These are phyloP conservation scores for Yamadazyma triangularis DNA, from an alignment of 1,139 yeast genomes.

Conservation along the genomic window DNA sequence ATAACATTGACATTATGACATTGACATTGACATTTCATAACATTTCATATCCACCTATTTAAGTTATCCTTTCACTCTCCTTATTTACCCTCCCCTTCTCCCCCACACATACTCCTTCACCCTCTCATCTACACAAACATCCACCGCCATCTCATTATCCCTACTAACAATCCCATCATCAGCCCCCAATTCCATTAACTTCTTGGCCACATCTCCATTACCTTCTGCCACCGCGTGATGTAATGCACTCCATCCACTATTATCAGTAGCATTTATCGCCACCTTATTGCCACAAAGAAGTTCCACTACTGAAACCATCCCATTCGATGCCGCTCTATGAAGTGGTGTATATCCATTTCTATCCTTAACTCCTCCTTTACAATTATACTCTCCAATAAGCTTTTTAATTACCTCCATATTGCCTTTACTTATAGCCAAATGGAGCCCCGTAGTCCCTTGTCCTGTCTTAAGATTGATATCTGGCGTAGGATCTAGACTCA, in stretches of 20 bases:
- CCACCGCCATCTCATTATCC: slow-evolving; percentile 51
- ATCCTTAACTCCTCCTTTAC: slow-evolving; percentile 65
- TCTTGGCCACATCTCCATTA: slow-evolving; percentile 69
- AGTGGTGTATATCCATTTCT: slow-evolving; percentile 61
- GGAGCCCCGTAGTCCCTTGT: slow-evolving; percentile 72
- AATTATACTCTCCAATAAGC: slow-evolving; percentile 52
- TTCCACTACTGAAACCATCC: slow-evolving; percentile 53
- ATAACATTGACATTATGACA: too few species aligned
- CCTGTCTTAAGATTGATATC: slow-evolving; percentile 49
- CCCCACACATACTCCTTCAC: slow-evolving; percentile 10
- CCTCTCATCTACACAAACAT: slow-evolving; percentile 14
- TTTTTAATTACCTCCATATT: slow-evolving; percentile 49
- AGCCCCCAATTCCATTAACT: slow-evolving; percentile 64
- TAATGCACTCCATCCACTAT: slow-evolving; percentile 77
- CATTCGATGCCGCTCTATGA: slow-evolving; percentile 82
- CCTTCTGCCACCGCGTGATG: slow-evolving; percentile 95
- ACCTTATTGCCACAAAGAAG: slow-evolving; percentile 50
- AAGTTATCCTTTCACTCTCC: too few species aligned
- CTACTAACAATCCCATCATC: slow-evolving; percentile 45
- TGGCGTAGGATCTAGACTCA: slow-evolving; percentile 25
- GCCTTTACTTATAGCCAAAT: slow-evolving; percentile 70
- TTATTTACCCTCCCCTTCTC: too few species aligned
- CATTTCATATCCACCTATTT: too few species aligned
- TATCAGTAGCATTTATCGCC: slow-evolving; percentile 66
- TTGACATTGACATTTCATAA: too few species aligned